Evolutionary conservation across 2,329 filamentous ascomycete species (phyloP), one percentile per base, ranked within the genome.

Genomic region (Penicillium griseofulvum): DNA sequence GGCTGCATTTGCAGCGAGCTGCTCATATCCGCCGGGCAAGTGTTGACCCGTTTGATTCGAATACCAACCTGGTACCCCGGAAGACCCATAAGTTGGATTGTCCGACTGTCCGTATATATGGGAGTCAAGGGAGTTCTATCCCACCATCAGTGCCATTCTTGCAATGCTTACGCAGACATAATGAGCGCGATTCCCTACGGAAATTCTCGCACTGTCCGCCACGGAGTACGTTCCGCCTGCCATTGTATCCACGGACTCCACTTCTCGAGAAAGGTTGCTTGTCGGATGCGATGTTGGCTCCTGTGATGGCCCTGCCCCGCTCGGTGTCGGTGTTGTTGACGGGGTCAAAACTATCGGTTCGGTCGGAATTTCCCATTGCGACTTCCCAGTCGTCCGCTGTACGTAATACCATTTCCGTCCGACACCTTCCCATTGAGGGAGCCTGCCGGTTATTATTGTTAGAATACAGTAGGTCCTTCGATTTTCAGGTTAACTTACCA

Each of bases 351-450:
- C 63, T 37, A 71, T 69, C 26, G 71, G 72, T 55, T 75, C 70
- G 17, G 72, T 74, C 8, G 73, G 73, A n/a, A 75, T 62, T 8
- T 74, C 71, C 73, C 73, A 75, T 62, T 73, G 71, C 8, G 71
- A 71, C 46, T 69, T 69, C 33, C 71, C 73, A 11, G 72, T 75
- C 39, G 71, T 68, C 46, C 71, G 65, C 50, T 75, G 71, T 36
- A 75, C 73, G 49, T 68, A 75, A 58, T 75, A 75, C 67, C 72
- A 75, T 58, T 69, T 67, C 31, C 70, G 66, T 26, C 66, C 65
- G 26, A 70, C 63, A 33, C 72, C 71, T 54, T 75, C 72, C 71
- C 72, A 74, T 52, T 75, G 72, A 28, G 72, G 69, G 29, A 74
- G 67, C 72, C 72, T 75, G 31, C 36, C n/a, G 17, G 24, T 8